These are phyloP conservation scores for Thymus quinquecostatus DNA, from an alignment of 257 asterid genomes.

Conservation along the genomic window DNA sequence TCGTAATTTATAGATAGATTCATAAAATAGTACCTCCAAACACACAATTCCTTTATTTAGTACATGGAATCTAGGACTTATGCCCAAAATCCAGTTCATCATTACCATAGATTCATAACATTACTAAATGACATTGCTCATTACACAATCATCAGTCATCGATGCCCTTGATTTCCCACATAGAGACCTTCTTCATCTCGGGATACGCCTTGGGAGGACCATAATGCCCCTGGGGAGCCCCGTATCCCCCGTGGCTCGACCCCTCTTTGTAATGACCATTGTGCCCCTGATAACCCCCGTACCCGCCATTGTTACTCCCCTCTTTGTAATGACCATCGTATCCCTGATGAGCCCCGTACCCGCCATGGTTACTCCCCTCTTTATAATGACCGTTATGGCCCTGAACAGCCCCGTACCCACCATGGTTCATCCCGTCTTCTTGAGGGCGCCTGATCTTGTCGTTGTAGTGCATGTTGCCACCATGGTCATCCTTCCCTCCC, in stretches of 20 bases:
- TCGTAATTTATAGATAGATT: not conserved
- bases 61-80: not conserved
- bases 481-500: not conserved
- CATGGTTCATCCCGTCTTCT: not conserved
- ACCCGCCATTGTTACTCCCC: not conserved
- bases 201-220: not conserved
- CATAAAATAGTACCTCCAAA: not conserved
- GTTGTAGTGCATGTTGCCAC: not conserved
- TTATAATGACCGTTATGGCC: constrained; percentile 1
- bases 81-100: not conserved
- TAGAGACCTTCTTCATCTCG: not conserved
- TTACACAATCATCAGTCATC: not conserved
- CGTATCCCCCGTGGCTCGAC: not conserved
- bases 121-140: not conserved
- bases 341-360: constrained; percentile 10
- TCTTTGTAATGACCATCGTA: not conserved
- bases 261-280: not conserved
- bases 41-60: constrained; percentile 2
- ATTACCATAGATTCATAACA: not conserved
- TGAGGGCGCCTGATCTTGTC: not conserved
- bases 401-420: constrained; percentile 14
- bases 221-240: not conserved
- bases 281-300: constrained; percentile 20
- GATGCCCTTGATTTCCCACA: constrained; percentile 35
- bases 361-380: not conserved